A percentile compares a stretch with the other conserved stretches of the same genome.
phyloP scores from a whole-genome alignment of 78 protist species.

The Cavenderia fasciculata region DNA sequence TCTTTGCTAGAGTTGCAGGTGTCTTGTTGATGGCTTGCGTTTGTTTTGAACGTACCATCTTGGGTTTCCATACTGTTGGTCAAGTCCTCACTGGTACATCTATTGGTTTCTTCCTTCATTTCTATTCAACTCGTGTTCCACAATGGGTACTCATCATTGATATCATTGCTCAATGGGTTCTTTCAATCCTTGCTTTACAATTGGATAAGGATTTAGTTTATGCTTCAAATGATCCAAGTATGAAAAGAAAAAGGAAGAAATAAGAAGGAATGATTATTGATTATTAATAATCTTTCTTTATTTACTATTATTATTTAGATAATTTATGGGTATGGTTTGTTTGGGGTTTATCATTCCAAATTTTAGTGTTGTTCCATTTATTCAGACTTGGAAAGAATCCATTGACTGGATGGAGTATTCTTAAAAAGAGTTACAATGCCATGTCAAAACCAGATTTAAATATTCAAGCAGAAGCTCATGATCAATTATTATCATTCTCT shows the following conservation, averaged over 20 bases:
- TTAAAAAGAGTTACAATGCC: conserved; percentile 22
- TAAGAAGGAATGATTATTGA: no score
- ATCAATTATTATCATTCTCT: conserved; percentile 38
- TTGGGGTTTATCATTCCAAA: conserved; percentile 75
- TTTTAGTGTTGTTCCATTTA: conserved; percentile 29
- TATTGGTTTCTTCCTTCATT: conserved; percentile 66
- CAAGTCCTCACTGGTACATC: conserved; percentile 70
- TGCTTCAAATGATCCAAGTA: conserved; percentile 66
- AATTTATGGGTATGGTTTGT: conserved; percentile 72
- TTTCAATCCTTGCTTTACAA: conserved; percentile 19
- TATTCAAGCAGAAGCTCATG: conserved; percentile 60
- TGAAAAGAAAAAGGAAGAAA: neutral
- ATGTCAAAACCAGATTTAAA: conserved; percentile 14
- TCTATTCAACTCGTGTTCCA: conserved; percentile 73
- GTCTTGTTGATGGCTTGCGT: conserved; percentile 50
- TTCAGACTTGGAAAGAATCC: conserved; percentile 36
- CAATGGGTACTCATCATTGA: conserved; percentile 66
- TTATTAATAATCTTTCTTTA: no score
- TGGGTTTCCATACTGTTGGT: conserved; percentile 64
- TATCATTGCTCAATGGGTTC: conserved; percentile 58
- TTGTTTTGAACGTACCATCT: conserved; percentile 70
- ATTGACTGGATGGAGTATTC: conserved; percentile 35
- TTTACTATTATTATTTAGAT: conserved; percentile 15
- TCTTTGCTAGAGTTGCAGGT: conserved; percentile 46
- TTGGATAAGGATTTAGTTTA: conserved; percentile 40